Evolutionary conservation across 2,329 filamentous ascomycete species (phyloP).

Genomic region (Paramyrothecium roridum): DNA sequence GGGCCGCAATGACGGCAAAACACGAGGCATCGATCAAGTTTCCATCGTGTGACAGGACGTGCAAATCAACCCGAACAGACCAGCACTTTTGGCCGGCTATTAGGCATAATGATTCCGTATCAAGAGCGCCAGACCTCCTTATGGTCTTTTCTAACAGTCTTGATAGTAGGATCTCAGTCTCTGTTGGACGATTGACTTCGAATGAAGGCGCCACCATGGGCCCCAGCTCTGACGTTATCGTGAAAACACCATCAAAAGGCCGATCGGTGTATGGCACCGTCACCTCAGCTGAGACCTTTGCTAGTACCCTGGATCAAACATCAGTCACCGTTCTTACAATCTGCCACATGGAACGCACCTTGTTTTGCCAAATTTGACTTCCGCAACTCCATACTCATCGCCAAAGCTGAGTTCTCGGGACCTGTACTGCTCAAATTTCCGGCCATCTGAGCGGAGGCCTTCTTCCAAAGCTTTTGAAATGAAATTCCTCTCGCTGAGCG

Average conservation of each 20-base stretch:
- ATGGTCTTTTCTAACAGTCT: conserved; percentile 91
- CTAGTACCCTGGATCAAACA: conserved; percentile 61
- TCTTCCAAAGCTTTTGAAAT: conserved; percentile 79
- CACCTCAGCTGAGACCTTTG: conserved; percentile 84
- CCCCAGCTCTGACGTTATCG: conserved; percentile 84
- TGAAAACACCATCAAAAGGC: conserved; percentile 94
- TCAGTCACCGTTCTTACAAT: background rate
- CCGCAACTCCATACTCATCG: conserved; percentile 85
- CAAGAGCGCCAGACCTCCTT: conserved; percentile 84
- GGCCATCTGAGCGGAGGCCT: conserved; percentile 79
- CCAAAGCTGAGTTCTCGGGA: conserved; percentile 77
- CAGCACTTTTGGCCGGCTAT: conserved; percentile 89
- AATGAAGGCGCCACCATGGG: conserved; percentile 91
- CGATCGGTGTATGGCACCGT: conserved; percentile 81
- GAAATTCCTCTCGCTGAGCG: conserved; percentile 84
- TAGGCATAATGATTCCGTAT: conserved; percentile 94
- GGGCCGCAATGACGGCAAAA: conserved; percentile 79
- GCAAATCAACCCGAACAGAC: conserved; percentile 85
- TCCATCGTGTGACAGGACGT: conserved; percentile 88
- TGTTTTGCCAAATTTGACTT: conserved; percentile 86
- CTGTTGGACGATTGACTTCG: conserved; percentile 78
- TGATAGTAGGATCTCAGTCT: conserved; percentile 81
- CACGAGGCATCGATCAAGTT: conserved; percentile 85
- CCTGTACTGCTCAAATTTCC: conserved; percentile 76
- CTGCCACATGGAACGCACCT: conserved; percentile 48